Evolutionary conservation across 73 alveolate genomes (phyloP), one percentile per base, ranked within the genome.

Genomic region (Effrenium voratum): DNA sequence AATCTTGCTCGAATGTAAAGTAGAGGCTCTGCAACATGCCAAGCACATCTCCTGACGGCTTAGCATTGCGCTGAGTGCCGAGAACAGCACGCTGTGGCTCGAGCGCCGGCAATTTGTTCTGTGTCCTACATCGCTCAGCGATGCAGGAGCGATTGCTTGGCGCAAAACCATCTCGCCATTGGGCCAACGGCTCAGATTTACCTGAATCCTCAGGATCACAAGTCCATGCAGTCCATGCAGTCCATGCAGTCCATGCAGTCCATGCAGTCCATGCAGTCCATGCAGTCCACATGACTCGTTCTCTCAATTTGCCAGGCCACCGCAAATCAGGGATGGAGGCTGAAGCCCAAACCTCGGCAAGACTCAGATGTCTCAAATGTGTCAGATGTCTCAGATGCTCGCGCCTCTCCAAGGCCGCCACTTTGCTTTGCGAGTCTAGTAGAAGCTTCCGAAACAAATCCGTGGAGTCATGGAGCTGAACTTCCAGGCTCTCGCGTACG

Each of bases 101-200:
- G n/a, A 22, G 16, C n/a, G 6, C 28, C 72, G 16, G 28, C 28
- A 22, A 22, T 57, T 22, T 57, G 28, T 57, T 30, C n/a, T 57
- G n/a, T n/a, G n/a, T 6, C 92, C 92, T 32, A 82, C 49, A 46
- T 82, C 92, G 46, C 49, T 72, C 92, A 82, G 32, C 38, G 92
- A 82, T 44, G n/a, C 46, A 30, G 92, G 92, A 3, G 49, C 49
- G 12, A 34, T 50, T 16, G 92, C 92, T 82, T 82, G 92, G 8
- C 63, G 92, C 75, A 82, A 36, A 22, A 82, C 26, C 13, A 50
- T 6, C n/a, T 82, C 76, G 1, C 92, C 92, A 34, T 19, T 34
- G 40, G 92, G 92, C 92, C 92, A 82, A 50, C 92, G 92, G 75
- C 92, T 82, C 41, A 82, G 22, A 44, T 82, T 82, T 73, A 82